phyloP scores from a whole-genome alignment of 495 filamentous ascomycete genomes.

The Pseudevernia furfuracea region DNA sequence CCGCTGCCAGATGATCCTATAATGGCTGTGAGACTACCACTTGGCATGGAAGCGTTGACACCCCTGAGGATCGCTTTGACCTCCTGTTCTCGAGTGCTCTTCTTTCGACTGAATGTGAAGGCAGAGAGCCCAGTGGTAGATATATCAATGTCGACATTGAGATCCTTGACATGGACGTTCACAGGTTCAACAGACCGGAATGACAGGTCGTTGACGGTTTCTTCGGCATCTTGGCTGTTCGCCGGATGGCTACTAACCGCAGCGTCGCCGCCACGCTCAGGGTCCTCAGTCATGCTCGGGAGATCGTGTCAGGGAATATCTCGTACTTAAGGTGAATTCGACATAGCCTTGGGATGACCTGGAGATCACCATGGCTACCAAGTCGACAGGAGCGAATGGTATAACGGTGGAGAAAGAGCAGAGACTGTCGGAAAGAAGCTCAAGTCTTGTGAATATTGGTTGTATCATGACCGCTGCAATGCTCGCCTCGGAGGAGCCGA shows the following conservation, averaged over 20 bases:
- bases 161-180: constrained; percentile 45
- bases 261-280: constrained; percentile 7
- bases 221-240: constrained; percentile 1
- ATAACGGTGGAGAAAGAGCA: not conserved
- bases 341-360: not conserved
- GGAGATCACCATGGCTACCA: not conserved
- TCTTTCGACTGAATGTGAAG: constrained; percentile 8
- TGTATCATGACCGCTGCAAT: not conserved
- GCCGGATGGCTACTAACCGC: not conserved
- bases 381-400: not conserved
- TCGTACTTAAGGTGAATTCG: not conserved
- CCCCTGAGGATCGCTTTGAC: constrained; percentile 42
- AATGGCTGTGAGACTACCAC: constrained; percentile 61
- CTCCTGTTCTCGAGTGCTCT: constrained; percentile 15
- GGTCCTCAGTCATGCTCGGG: constrained; percentile 6
- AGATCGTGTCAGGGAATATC: not conserved
- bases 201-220: constrained; percentile 39
- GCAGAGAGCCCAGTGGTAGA: constrained; percentile 29
- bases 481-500: not conserved
- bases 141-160: constrained; percentile 49
- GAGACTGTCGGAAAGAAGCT: not conserved
- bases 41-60: constrained; percentile 48
- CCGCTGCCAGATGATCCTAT: constrained; percentile 66
- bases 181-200: constrained; percentile 55
- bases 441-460: not conserved